These are phyloP conservation scores for Alternaria tenuissima DNA, from an alignment of 2,329 filamentous ascomycete genomes.

Conservation along the genomic window DNA sequence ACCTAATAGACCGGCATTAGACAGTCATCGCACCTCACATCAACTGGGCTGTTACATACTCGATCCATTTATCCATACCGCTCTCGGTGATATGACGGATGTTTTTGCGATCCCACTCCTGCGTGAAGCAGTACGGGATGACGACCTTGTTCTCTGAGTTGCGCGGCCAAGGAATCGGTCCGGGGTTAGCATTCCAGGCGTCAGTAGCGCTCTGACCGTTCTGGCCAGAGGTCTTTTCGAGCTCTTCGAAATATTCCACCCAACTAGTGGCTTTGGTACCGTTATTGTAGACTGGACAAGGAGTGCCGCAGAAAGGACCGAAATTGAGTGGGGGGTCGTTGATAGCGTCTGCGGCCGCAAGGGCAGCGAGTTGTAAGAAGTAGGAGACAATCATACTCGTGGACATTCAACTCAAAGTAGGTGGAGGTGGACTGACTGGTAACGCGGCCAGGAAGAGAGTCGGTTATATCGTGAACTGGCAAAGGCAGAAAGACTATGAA, in stretches of 20 bases:
- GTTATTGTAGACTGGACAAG: neutral
- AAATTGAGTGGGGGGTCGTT: neutral
- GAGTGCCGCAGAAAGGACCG: neutral
- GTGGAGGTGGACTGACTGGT: neutral
- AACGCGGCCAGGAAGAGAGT: neutral
- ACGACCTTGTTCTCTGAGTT: neutral
- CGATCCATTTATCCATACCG: conserved; percentile 1
- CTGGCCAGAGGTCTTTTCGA: neutral
- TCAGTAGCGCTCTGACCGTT: neutral
- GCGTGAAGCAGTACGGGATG: conserved; percentile 9
- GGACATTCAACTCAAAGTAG: neutral
- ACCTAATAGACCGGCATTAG: neutral
- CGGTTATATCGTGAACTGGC: neutral
- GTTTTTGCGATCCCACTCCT: neutral
- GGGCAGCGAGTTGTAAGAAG: neutral
- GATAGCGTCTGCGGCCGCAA: neutral
- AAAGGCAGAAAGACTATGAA: neutral
- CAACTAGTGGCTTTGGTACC: conserved; percentile 1
- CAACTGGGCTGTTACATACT: neutral
- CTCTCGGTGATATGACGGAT: neutral
- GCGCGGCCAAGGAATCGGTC: neutral
- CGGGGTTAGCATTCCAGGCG: neutral
- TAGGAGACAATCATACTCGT: neutral
- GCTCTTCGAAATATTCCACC: neutral
- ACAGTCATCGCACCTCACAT: neutral